Evolutionary conservation across 768 basidiomycete genomes (phyloP).

Genomic region (Psilocybe tampanensis): DNA sequence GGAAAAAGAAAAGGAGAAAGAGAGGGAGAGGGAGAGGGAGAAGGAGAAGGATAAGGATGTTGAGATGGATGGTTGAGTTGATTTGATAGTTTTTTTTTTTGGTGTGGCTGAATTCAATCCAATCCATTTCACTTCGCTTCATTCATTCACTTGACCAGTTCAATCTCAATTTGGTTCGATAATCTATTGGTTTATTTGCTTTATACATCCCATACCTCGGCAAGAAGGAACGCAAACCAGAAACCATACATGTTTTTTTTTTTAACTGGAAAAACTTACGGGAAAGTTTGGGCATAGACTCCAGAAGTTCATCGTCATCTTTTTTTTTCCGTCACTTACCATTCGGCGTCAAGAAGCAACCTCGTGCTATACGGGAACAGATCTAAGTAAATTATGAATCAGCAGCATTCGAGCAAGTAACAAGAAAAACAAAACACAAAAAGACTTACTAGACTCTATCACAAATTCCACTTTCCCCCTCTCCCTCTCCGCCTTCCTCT

Average conservation of each 20-base stretch:
- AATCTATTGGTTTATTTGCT: too few species aligned
- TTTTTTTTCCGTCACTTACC: not conserved
- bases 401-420: not conserved
- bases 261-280: too few species aligned
- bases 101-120: not conserved
- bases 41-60: slow-evolving; percentile 40
- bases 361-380: not conserved
- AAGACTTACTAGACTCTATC: not conserved
- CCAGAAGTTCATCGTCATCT: not conserved
- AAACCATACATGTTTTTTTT: too few species aligned
- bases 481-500: too few species aligned
- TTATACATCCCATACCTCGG: too few species aligned
- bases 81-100: slow-evolving; percentile 1
- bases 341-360: not conserved
- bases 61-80: slow-evolving; percentile 41
- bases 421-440: not conserved
- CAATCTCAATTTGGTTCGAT: too few species aligned
- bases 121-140: not conserved
- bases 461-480: too few species aligned
- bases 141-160: not conserved
- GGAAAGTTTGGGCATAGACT: not conserved
- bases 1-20: too few species aligned
- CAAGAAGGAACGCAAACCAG: too few species aligned
- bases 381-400: too few species aligned
- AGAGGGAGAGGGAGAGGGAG: too few species aligned